These are phyloP conservation scores for Vitis hybrid DNA, from an alignment of 177 flowering plant genomes.

Conservation along the genomic window DNA sequence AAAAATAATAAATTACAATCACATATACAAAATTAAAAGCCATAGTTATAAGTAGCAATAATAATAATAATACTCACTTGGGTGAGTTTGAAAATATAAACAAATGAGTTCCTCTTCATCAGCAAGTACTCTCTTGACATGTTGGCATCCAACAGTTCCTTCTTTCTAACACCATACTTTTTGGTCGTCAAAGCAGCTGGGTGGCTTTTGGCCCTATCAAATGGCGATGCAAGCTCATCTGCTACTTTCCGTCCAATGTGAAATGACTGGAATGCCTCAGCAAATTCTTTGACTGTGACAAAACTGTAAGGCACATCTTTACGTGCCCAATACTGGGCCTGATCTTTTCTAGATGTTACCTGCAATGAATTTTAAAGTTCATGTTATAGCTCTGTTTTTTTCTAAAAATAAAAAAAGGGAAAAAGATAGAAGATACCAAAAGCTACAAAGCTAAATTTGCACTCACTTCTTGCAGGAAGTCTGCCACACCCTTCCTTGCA, in stretches of 20 bases:
- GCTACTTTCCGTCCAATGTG: constrained; percentile 19
- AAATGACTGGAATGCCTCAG: constrained; percentile 23
- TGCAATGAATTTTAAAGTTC: background rate
- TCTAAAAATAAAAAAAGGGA: background rate
- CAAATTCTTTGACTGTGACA: constrained; percentile 20
- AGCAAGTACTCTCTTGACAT: background rate
- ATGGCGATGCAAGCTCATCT: constrained; percentile 23
- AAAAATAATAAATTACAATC: too few relatives aligned
- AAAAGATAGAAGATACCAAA: background rate
- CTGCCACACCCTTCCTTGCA: constrained; percentile 48
- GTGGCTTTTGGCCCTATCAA: constrained; percentile 23
- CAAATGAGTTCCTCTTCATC: too few relatives aligned
- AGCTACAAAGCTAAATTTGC: background rate
- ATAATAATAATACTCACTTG: too few relatives aligned
- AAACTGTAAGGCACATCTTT: constrained; percentile 16
- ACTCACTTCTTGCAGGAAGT: constrained; percentile 51
- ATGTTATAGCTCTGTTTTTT: background rate
- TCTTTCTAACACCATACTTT: constrained; percentile 14
- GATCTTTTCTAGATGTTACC: constrained; percentile 35
- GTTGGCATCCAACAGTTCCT: constrained; percentile 19
- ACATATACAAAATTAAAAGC: too few relatives aligned
- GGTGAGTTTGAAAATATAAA: too few relatives aligned
- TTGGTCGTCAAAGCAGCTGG: constrained; percentile 19
- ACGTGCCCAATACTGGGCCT: constrained; percentile 26
- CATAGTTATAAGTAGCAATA: too few relatives aligned